These are phyloP conservation scores for Draba incana DNA, from an alignment of 345 rosid species.

Conservation along the genomic window DNA sequence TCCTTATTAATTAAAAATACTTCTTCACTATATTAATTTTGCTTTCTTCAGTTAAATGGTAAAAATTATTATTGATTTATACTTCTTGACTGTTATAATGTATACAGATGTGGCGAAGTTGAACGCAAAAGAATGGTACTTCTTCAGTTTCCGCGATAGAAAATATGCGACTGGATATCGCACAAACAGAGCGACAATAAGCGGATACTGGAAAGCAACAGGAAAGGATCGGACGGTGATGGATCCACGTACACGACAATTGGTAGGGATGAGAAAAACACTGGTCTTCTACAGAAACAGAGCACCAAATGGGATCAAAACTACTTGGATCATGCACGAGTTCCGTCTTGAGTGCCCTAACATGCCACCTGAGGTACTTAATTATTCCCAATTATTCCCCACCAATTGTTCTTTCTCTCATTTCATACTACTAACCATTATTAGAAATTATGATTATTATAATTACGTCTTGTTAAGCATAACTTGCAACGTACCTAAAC, in stretches of 20 bases:
- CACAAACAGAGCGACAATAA: constrained; percentile 77
- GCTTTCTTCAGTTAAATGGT: no score
- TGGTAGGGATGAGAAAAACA: constrained; percentile 98
- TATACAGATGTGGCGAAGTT: constrained; percentile 85
- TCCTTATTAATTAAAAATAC: no score
- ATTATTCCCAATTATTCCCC: constrained; percentile 20
- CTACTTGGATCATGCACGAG: constrained; percentile 99
- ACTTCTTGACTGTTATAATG: constrained; percentile 3
- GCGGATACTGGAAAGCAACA: constrained; percentile 98
- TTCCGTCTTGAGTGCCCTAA: constrained; percentile 91
- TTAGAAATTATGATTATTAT: constrained; percentile 34
- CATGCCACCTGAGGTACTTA: constrained; percentile 87
- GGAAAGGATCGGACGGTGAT: constrained; percentile 92
- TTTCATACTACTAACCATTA: constrained; percentile 36
- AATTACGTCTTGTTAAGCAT: constrained; percentile 28
- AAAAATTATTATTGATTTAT: neutral
- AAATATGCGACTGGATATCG: constrained; percentile 94
- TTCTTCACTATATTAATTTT: no score
- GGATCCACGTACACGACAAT: constrained; percentile 59
- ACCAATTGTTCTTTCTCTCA: constrained; percentile 21
- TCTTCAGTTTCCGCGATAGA: constrained; percentile 94
- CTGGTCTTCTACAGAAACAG: constrained; percentile 85
- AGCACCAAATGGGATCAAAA: constrained; percentile 95
- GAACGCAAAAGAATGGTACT: constrained; percentile 92
- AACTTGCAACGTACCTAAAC: constrained; percentile 35